phyloP scores from a whole-genome alignment of 345 rosid species.

The Toxicodendron radicans region DNA sequence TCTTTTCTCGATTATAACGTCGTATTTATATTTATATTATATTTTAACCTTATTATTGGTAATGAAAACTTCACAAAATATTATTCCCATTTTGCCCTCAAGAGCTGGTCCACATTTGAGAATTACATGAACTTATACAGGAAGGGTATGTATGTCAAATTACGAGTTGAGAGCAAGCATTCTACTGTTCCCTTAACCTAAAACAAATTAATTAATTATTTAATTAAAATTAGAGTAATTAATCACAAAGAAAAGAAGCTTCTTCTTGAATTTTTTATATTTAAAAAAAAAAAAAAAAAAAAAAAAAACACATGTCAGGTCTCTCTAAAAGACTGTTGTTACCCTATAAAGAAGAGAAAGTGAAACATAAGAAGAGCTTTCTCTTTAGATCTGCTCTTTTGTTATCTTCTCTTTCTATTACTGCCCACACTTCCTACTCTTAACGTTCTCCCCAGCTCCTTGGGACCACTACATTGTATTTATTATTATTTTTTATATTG shows the following conservation, averaged over 20 bases:
- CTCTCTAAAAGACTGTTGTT: constrained; percentile 18
- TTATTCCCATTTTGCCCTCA: constrained; percentile 5
- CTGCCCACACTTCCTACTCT: not conserved
- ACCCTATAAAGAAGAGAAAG: constrained; percentile 7
- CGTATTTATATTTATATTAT: not conserved
- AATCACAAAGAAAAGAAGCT: constrained; percentile 29
- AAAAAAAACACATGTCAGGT: constrained; percentile 17
- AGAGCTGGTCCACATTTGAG: no score
- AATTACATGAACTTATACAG: no score
- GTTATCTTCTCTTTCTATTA: constrained; percentile 14
- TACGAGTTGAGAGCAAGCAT: not conserved
- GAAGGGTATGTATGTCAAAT: constrained; percentile 24
- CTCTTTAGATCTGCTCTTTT: constrained; percentile 49
- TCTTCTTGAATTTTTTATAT: constrained; percentile 6
- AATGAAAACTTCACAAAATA: no score
- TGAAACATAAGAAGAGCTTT: constrained; percentile 5
- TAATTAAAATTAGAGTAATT: constrained; percentile 11
- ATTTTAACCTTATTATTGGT: not conserved
- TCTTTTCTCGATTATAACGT: not conserved
- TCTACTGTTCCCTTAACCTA: constrained; percentile 27
- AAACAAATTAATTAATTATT: constrained; percentile 7
- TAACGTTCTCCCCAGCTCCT: no score
- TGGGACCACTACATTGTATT: not conserved
- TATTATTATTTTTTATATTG: not conserved
- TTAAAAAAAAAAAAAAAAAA: not conserved